Evolutionary conservation across 805 yeast genomes (phyloP).

Genomic region (Ogataea pilisensis): DNA sequence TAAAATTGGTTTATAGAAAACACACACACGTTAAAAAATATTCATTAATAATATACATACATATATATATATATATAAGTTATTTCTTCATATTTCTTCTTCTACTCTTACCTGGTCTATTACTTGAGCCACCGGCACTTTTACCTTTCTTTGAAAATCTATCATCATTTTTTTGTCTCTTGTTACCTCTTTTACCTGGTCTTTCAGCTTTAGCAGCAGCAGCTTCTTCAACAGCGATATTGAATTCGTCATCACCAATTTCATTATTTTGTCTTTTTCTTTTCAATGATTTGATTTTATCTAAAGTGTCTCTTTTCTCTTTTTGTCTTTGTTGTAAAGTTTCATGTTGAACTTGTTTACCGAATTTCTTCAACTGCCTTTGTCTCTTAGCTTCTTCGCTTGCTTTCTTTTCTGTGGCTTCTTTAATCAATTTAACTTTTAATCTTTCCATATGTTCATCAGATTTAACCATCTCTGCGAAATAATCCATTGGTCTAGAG

Average conservation of each 20-base stretch:
- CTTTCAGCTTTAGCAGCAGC: conserved; percentile 53
- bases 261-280: conserved; percentile 80
- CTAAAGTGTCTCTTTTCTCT: conserved; percentile 86
- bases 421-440: conserved; percentile 73
- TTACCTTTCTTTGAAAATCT: neutral
- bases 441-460: conserved; percentile 98
- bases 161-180: conserved; percentile 50
- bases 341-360: conserved; percentile 94
- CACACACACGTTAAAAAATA: neutral
- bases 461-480: conserved; percentile 97
- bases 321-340: conserved; percentile 90
- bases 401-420: conserved; percentile 77
- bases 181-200: conserved; percentile 30
- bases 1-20: no score
- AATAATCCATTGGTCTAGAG: conserved; percentile 89
- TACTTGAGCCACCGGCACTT: conserved; percentile 18
- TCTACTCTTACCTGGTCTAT: conserved; percentile 54
- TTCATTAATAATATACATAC: no score
- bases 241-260: conserved; percentile 70
- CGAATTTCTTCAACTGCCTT: conserved; percentile 92
- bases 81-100: conserved; percentile 34
- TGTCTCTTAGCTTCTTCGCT: conserved; percentile 91
- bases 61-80: no score
- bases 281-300: conserved; percentile 85
- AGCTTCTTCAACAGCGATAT: conserved; percentile 90